Percentiles rank a stretch among this genome's conserved stretches.
phyloP scores from a whole-genome alignment of 2,329 filamentous ascomycete genomes.

The Corynespora cassiicola region DNA sequence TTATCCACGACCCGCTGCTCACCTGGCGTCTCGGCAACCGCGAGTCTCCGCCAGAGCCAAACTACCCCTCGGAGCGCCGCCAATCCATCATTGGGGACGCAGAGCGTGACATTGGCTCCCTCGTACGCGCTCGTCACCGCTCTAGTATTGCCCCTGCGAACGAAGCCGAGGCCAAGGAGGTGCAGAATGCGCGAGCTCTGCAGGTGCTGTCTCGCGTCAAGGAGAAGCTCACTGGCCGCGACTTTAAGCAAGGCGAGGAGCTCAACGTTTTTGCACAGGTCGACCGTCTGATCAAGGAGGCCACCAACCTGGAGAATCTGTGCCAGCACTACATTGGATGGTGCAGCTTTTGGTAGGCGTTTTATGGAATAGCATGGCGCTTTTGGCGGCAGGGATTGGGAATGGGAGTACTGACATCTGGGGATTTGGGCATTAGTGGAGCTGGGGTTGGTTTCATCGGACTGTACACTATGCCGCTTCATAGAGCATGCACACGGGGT shows the following conservation, averaged over 20 bases:
- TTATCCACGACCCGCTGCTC: constrained; percentile 98
- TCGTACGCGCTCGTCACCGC: constrained; percentile 43
- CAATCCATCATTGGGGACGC: constrained; percentile 61
- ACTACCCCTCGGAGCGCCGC: constrained; percentile 67
- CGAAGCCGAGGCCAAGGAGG: constrained; percentile 65
- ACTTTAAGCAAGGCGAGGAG: constrained; percentile 82
- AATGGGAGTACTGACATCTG: no score
- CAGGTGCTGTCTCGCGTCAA: constrained; percentile 91
- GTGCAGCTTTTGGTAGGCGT: constrained; percentile 92
- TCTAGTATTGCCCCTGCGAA: constrained; percentile 43
- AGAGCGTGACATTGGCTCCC: constrained; percentile 23
- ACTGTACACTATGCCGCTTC: no score
- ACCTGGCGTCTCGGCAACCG: constrained; percentile 85
- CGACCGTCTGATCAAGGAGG: constrained; percentile 91
- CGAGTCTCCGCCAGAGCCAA: constrained; percentile 65
- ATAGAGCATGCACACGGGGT: no score
- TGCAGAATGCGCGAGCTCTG: constrained; percentile 89
- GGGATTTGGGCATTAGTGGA: no score
- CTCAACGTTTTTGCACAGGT: constrained; percentile 87
- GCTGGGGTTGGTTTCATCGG: no score
- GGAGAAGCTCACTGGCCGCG: constrained; percentile 92
- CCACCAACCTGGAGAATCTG: constrained; percentile 94
- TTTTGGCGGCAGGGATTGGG: no score
- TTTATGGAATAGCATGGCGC: constrained; percentile 8
- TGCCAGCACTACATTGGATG: constrained; percentile 99